phyloP scores from a whole-genome alignment of 768 basidiomycete genomes.

The Clitopilus hobsonii region DNA sequence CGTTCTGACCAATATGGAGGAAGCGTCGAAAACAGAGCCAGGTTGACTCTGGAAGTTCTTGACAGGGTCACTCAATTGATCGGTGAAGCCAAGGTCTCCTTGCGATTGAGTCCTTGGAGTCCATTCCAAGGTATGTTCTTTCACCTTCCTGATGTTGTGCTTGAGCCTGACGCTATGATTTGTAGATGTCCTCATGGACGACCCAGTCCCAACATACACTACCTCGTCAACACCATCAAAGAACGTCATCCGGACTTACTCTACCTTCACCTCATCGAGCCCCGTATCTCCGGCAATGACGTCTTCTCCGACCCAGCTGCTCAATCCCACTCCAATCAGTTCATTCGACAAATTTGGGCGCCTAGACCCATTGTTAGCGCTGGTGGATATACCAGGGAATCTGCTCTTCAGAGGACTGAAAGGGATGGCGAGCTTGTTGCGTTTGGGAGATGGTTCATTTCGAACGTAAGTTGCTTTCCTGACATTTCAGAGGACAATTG shows the following conservation, averaged over 20 bases:
- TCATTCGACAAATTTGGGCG: not conserved
- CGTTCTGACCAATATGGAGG: slow-evolving; percentile 70
- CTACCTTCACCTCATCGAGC: slow-evolving; percentile 51
- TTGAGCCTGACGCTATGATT: slow-evolving; percentile 14
- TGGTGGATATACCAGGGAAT: not conserved
- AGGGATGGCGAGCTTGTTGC: slow-evolving; percentile 10
- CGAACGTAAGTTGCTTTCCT: slow-evolving; percentile 24
- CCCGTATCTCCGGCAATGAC: slow-evolving; percentile 18
- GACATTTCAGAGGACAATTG: not conserved
- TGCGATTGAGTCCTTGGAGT: slow-evolving; percentile 58
- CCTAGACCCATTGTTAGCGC: not conserved
- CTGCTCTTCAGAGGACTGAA: not conserved
- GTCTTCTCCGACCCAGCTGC: slow-evolving; percentile 9
- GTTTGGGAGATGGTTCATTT: slow-evolving; percentile 24
- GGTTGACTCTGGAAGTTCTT: slow-evolving; percentile 53
- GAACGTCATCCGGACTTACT: slow-evolving; percentile 36
- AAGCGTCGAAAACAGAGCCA: slow-evolving; percentile 50
- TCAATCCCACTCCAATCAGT: slow-evolving; percentile 1
- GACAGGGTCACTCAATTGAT: slow-evolving; percentile 46
- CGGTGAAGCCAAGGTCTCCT: slow-evolving; percentile 45
- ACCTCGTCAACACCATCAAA: slow-evolving; percentile 39
- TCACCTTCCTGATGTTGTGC: slow-evolving; percentile 5
- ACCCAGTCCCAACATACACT: slow-evolving; percentile 53
- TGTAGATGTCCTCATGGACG: slow-evolving; percentile 45
- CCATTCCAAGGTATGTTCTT: slow-evolving; percentile 27